These are phyloP conservation scores for Geotrichum carabidarum DNA, from an alignment of 1,139 yeast genomes.

Conservation along the genomic window DNA sequence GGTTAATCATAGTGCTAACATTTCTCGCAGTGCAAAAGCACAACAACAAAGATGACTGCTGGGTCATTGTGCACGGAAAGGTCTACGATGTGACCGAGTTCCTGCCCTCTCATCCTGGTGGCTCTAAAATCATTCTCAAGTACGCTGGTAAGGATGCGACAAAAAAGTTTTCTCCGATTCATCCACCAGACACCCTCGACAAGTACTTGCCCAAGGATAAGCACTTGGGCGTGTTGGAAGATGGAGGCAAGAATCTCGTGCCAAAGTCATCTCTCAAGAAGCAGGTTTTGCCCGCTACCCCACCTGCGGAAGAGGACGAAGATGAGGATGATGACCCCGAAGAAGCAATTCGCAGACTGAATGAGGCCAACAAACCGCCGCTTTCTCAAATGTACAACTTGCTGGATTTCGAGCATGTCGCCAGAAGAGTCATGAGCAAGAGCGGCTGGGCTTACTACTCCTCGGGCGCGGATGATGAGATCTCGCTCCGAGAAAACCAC, in stretches of 20 bases:
- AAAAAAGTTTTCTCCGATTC: slow-evolving; percentile 77
- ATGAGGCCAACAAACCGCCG: slow-evolving; percentile 53
- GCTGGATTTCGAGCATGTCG: slow-evolving; percentile 79
- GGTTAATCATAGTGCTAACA: neutral
- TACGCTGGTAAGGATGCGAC: slow-evolving; percentile 93
- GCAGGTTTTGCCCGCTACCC: slow-evolving; percentile 4
- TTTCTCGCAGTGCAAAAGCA: slow-evolving; percentile 52
- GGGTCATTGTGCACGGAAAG: slow-evolving; percentile 82
- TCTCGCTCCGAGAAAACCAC: slow-evolving; percentile 83
- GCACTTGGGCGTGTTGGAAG: slow-evolving; percentile 39
- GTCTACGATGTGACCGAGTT: slow-evolving; percentile 82
- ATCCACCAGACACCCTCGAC: slow-evolving; percentile 72
- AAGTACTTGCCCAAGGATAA: slow-evolving; percentile 46
- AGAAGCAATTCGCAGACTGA: slow-evolving; percentile 35
- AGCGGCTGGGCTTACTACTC: slow-evolving; percentile 91
- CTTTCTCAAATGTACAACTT: slow-evolving; percentile 63
- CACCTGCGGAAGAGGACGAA: slow-evolving; percentile 16
- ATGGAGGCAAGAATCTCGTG: neutral
- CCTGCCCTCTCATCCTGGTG: slow-evolving; percentile 83
- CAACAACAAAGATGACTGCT: slow-evolving; percentile 60
- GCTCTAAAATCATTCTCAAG: slow-evolving; percentile 60
- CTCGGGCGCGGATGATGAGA: slow-evolving; percentile 89
- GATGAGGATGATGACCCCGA: slow-evolving; percentile 32
- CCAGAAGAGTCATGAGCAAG: slow-evolving; percentile 66
- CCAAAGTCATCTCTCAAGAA: slow-evolving; percentile 1